Base-by-base conservation (phyloP, 768 basidiomycete genomes). In the Lactarius pseudohatsudake region DNA sequence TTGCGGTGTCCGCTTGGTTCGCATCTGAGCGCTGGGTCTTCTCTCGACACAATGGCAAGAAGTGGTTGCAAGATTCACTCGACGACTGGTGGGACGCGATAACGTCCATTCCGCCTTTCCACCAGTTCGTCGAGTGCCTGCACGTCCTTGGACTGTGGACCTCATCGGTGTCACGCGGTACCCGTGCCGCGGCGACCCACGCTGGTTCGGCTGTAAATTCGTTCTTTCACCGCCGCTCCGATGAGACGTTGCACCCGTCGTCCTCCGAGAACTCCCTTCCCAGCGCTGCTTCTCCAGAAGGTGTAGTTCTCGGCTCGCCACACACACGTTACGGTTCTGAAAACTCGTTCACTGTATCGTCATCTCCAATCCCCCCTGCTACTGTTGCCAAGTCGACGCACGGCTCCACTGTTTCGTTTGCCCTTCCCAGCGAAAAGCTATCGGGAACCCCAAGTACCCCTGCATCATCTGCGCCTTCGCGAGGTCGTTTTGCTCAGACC, bases 1-100 rank as follows among this genome's bases (percentile, higher is more conserved):
- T 82, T 11, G 88, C 89, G 3, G 89, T 90, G 8, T 89, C 88
- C 0, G 77, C 84, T 1, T 91, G 89, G 89, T 89, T 90, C 72
- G 84, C 86, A 15, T 86, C 84, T 4, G 89, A 91, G 72, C 83
- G 85, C 11, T 87, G 83, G 81, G 81, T 85, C 16, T 90, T 85
- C 76, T 76, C 79, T 28, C 80, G 82, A 11, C 85, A 90, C 72
- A 79, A 83, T 45, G 89, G 89, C 4, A 79, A 82, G 66, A 88
- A 88, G 74, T 90, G 88, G 87, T 83, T 90, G 11, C 81, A 82
- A 57, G 89, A 90, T 70, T 83, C 85, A 4, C 72, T 80, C 32
- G 75, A 76, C 40, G 86, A 87, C 64, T 70, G 77, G 41, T 78
- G 75, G 45, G 78, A 78, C 22, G 74, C 43, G 4, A 32, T 72